Conservation (phyloP, 345 rosid species). For the Hibiscus tridactylites region DNA sequence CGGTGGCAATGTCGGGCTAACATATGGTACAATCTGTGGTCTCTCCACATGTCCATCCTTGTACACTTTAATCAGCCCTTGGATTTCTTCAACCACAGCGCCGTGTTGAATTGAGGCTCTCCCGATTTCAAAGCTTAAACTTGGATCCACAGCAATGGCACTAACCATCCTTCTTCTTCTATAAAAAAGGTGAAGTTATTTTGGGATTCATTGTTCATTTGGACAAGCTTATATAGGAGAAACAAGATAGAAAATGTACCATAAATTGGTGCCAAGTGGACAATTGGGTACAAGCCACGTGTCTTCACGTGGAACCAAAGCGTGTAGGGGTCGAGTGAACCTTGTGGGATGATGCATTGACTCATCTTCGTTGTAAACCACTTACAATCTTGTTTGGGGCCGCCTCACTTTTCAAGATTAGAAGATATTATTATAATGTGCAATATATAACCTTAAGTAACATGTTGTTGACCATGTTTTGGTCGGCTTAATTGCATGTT, state of each 20-base stretch:
- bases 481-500: background rate
- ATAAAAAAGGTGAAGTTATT: background rate
- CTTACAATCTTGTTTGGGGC: background rate
- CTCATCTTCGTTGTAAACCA: background rate
- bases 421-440: background rate
- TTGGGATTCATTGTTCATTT: background rate
- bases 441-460: background rate
- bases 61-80: constrained; percentile 57
- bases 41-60: constrained; percentile 67
- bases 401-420: background rate
- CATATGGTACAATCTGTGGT: constrained; percentile 38
- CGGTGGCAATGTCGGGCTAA: constrained; percentile 26
- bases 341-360: background rate
- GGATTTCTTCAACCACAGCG: constrained; percentile 41
- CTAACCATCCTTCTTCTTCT: constrained; percentile 23
- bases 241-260: background rate
- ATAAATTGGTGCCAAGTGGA: constrained; percentile 16
- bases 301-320: constrained; percentile 17
- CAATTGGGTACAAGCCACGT: constrained; percentile 18
- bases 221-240: constrained; percentile 6
- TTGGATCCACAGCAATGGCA: constrained; percentile 20
- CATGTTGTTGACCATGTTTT: background rate
- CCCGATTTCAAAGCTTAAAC: constrained; percentile 9
- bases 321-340: background rate
- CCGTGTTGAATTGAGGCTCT: constrained; percentile 28